Base-by-base conservation (phyloP, 2,329 filamentous ascomycete genomes). In the Didymella arachidicola region DNA sequence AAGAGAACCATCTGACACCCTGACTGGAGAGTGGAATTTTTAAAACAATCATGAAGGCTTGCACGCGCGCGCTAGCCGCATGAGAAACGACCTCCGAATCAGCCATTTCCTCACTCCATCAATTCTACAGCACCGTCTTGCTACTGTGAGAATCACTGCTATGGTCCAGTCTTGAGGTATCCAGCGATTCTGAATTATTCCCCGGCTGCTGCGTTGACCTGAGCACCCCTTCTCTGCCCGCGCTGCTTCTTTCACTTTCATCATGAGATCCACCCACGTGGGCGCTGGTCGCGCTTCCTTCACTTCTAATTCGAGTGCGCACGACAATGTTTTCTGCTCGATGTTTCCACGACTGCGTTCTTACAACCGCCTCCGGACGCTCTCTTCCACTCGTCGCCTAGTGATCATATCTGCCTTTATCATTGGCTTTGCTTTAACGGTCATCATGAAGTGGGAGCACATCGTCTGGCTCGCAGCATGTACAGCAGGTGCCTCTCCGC, bases 391-490 rank as follows among this genome's bases (percentile, higher is more conserved):
- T 29, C 54, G 48, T 29, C 14, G 7, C 8, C 11, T 52, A 5
- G 36, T 36, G 18, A 16, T 67, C 16, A 10, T 60, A 30, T 53
- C 57, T 11, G 38, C 56, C n/a, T 63, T 65, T 41, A 12, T 64
- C 36, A 22, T 61, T 12, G 59, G 61, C 11, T 42, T 58, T 36
- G 32, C 54, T 27, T 30, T 62, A 2, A 64, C 60, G 14, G 48
- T 41, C n/a, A 65, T 61, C 42, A 69, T 70, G 68, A 69, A 67
- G 45, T 44, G 32, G 1, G 54, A 62, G 27, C 51, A 61, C 10
- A 27, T 66, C 4, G 18, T 62, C 4, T 67, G 60, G 59, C 53
- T 68, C 4, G 36, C 69, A 16, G 30, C 50, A 10, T 47, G 50
- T 16, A 50, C 39, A 4, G 56, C 51, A 1, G 51, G 46, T 32